Evolutionary conservation across 495 filamentous ascomycete genomes (phyloP).

Genomic region (Baudoinia panamericana): DNA sequence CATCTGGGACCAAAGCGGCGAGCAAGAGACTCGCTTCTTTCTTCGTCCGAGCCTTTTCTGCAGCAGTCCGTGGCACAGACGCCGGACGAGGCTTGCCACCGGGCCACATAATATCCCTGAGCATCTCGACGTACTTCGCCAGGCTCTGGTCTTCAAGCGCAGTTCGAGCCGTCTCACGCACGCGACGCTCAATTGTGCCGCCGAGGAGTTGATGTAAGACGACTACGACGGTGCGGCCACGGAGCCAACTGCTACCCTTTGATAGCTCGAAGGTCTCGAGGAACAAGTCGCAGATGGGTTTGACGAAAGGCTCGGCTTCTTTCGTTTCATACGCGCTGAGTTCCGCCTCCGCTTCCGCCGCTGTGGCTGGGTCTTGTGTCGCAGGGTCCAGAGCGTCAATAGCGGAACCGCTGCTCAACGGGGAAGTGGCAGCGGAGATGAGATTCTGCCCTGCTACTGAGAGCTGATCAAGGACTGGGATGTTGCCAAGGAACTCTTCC

Average conservation of each 20-base stretch:
- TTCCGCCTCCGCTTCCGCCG: constrained; percentile 88
- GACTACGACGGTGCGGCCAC: constrained; percentile 86
- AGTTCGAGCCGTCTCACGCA: constrained; percentile 62
- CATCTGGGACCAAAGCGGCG: constrained; percentile 35
- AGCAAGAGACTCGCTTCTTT: constrained; percentile 30
- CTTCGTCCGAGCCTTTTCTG: constrained; percentile 41
- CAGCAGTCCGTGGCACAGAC: constrained; percentile 32
- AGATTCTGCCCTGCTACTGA: constrained; percentile 86
- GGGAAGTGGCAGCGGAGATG: constrained; percentile 73
- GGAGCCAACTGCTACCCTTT: constrained; percentile 83
- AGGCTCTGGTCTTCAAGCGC: constrained; percentile 66
- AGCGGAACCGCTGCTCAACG: constrained; percentile 43
- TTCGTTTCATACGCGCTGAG: constrained; percentile 76
- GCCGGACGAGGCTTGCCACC: constrained; percentile 38
- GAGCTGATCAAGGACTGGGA: constrained; percentile 88
- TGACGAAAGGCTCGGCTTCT: constrained; percentile 87
- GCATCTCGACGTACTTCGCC: constrained; percentile 55
- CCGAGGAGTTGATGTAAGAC: constrained; percentile 59
- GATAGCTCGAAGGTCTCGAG: constrained; percentile 93
- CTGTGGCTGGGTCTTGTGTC: constrained; percentile 50
- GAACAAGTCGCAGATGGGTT: constrained; percentile 95
- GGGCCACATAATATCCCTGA: constrained; percentile 71
- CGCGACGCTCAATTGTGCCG: constrained; percentile 84
- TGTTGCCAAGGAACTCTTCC: constrained; percentile 94
- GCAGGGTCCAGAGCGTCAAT: constrained; percentile 31